phyloP scores from a whole-genome alignment of 2,329 filamentous ascomycete species.

The Achaetomium macrosporum region DNA sequence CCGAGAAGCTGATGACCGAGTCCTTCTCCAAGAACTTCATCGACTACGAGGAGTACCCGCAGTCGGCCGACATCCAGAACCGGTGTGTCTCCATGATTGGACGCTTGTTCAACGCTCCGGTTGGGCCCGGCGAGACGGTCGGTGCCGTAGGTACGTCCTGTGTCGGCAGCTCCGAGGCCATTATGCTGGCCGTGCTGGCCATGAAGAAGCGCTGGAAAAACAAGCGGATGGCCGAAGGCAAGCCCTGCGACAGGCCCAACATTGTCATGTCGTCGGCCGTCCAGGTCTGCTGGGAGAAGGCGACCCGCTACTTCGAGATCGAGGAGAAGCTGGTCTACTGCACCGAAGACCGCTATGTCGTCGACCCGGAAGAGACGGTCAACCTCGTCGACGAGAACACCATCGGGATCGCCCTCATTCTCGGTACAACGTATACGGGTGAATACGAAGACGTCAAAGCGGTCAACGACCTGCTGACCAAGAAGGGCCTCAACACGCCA shows the following conservation, averaged over 20 bases:
- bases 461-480: conserved; percentile 78
- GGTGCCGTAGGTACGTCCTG: conserved; percentile 80
- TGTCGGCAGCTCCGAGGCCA: conserved; percentile 84
- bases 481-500: conserved; percentile 69
- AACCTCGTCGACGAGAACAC: conserved; percentile 60
- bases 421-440: conserved; percentile 91
- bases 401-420: conserved; percentile 86
- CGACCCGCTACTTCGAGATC: conserved; percentile 81
- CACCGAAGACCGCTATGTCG: conserved; percentile 54
- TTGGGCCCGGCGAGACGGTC: conserved; percentile 28
- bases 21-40: conserved; percentile 94
- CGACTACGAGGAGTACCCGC: conserved; percentile 80
- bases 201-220: conserved; percentile 97
- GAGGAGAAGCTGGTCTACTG: conserved; percentile 78
- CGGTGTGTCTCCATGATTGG: conserved; percentile 90
- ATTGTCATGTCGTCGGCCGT: conserved; percentile 94
- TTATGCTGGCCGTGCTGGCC: conserved; percentile 75
- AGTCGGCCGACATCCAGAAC: conserved; percentile 81
- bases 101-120: conserved; percentile 76
- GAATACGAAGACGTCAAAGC: conserved; percentile 92
- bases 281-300: conserved; percentile 97
- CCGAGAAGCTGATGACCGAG: conserved; percentile 91
- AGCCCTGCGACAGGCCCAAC: conserved; percentile 75
- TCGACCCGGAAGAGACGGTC: conserved; percentile 58
- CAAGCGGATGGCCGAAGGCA: conserved; percentile 74